Evolutionary conservation across 2,329 filamentous ascomycete species (phyloP), one percentile per base, ranked within the genome.

Genomic region (Cladophialophora chaetospira): DNA sequence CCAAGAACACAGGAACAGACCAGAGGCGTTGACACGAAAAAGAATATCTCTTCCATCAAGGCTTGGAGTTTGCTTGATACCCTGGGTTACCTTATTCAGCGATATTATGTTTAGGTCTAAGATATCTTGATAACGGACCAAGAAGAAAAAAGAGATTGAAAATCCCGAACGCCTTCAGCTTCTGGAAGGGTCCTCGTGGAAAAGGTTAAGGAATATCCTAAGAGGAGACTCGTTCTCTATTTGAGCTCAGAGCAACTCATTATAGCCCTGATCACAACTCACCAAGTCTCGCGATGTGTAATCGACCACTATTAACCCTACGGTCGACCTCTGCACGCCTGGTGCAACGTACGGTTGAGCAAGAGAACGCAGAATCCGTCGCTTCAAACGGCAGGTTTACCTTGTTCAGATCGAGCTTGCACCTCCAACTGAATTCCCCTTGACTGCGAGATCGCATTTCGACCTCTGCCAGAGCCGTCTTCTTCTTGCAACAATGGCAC

Each of bases 401-500:
- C n/a, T n/a, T n/a, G 17, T 36, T 40, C 17, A 6, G 4, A 19
- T 21, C 36, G 36, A 40, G 36, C 36, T 50, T 33, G 15, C 25
- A 46, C n/a, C 36, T 43, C 25, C 29, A 19, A 38, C 31, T 28
- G 4, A 23, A 21, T 29, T 17, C 35, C 17, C 48, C 21, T 28
- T 29, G 36, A 43, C 36, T 19, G n/a, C 21, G 42, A 29, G 23
- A 15, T 26, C n/a, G n/a, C 33, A 26, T 28, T 29, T 26, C 26
- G 5, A 28, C 3, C 15, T 2, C 31, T 19, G 25, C 13, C 19
- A 25, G 31, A 35, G 38, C 23, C 31, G 17, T 17, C 47, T 51
- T 6, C 35, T 23, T 29, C 23, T 6, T 19, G 17, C 31, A 45
- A 70, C 58, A 55, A 86, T 86, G 83, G 77, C 82, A 65, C 78